phyloP scores from a whole-genome alignment of 306 rosid species.

The Cucurbita argyrosperma region DNA sequence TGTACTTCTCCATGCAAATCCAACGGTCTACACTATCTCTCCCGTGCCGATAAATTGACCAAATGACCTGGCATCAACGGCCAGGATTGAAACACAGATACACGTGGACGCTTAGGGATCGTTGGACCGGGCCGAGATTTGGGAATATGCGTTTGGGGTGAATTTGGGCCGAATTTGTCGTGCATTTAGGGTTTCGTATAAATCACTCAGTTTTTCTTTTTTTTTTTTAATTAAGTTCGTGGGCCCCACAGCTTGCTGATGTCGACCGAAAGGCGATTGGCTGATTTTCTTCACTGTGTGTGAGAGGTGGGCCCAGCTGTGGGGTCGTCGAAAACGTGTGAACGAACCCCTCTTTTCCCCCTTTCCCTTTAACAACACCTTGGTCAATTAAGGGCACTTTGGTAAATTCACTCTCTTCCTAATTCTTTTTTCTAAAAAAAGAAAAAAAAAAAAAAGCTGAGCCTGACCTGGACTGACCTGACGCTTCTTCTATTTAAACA shows the following conservation, averaged over 20 bases:
- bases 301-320: background rate
- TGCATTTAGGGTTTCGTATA: conserved; percentile 14
- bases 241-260: conserved; percentile 1
- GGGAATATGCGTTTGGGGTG: conserved; percentile 3
- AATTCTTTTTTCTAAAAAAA: background rate
- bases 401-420: background rate
- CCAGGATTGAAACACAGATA: background rate
- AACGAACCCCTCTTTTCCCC: background rate
- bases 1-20: conserved; percentile 5
- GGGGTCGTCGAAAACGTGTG: conserved; percentile 6
- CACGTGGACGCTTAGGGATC: conserved; percentile 11
- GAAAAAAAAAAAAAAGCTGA: background rate
- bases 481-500: background rate
- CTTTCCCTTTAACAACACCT: background rate
- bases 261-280: conserved; percentile 12
- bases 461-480: background rate
- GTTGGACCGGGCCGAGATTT: background rate
- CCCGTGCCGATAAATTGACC: conserved; percentile 35
- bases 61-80: conserved; percentile 48
- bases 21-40: background rate
- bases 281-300: background rate
- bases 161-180: conserved; percentile 10
- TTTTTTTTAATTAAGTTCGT: background rate
- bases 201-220: background rate
- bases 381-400: background rate